A percentile compares a stretch with the other conserved stretches of the same genome.
These are phyloP conservation scores for Mallotus repandus DNA, from an alignment of 441 rosid genomes.

Conservation along the genomic window DNA sequence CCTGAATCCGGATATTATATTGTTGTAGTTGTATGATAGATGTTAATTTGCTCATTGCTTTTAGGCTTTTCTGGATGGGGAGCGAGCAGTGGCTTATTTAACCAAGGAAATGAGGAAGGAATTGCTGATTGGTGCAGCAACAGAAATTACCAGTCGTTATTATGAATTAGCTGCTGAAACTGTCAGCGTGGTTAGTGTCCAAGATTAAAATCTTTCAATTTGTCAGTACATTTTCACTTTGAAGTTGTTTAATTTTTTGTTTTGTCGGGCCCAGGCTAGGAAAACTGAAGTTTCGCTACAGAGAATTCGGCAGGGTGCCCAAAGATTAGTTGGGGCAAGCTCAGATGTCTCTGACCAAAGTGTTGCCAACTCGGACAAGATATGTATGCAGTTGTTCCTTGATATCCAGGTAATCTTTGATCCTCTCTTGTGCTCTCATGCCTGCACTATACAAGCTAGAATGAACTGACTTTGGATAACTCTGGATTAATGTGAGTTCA, in stretches of 20 bases:
- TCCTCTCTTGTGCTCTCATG: background rate
- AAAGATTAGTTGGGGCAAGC: slow-evolving; percentile 86
- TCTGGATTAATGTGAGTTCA: background rate
- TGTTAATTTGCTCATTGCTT: slow-evolving; percentile 5
- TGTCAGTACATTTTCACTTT: background rate
- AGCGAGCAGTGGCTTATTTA: slow-evolving; percentile 65
- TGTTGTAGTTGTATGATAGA: background rate
- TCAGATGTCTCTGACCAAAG: slow-evolving; percentile 75
- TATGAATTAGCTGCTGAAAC: slow-evolving; percentile 78
- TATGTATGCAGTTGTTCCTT: slow-evolving; percentile 92
- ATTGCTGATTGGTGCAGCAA: slow-evolving; percentile 52
- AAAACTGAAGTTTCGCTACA: slow-evolving; percentile 86
- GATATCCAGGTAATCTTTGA: slow-evolving; percentile 73
- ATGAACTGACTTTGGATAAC: background rate
- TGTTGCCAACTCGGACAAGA: slow-evolving; percentile 83
- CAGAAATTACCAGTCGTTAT: slow-evolving; percentile 74
- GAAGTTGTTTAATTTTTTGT: slow-evolving; percentile 2
- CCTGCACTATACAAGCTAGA: background rate
- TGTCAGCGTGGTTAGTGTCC: slow-evolving; percentile 71
- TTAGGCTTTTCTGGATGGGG: slow-evolving; percentile 79
- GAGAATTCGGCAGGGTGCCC: slow-evolving; percentile 88
- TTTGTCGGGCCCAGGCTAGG: slow-evolving; percentile 58
- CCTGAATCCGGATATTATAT: background rate
- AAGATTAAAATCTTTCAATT: slow-evolving; percentile 16
- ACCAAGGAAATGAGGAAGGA: slow-evolving; percentile 51